Conservation (phyloP, 768 basidiomycete species). For the Xerocomus brunneocitrinus region DNA sequence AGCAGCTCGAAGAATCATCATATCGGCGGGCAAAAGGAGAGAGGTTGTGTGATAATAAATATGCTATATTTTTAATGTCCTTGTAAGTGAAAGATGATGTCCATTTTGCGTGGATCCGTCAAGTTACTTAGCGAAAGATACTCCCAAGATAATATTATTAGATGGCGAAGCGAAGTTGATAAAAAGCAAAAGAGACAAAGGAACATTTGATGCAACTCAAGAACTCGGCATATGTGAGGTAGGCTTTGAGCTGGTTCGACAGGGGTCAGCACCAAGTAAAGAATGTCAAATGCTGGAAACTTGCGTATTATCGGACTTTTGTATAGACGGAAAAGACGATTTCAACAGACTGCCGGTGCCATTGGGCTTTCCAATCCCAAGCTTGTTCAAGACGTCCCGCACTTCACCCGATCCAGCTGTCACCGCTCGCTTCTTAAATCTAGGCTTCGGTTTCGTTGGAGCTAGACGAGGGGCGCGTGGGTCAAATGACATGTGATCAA, state of each 20-base stretch:
- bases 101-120: slow-evolving; percentile 13
- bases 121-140: slow-evolving; percentile 18
- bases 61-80: slow-evolving; percentile 12
- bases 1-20: slow-evolving; percentile 60
- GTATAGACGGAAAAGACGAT: slow-evolving; percentile 61
- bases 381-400: slow-evolving; percentile 71
- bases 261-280: slow-evolving; percentile 1
- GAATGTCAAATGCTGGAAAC: slow-evolving; percentile 8
- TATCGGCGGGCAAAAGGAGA: slow-evolving; percentile 35
- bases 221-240: slow-evolving; percentile 11
- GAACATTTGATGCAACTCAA: slow-evolving; percentile 12
- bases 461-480: slow-evolving; percentile 38
- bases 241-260: slow-evolving; percentile 13
- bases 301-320: slow-evolving; percentile 42
- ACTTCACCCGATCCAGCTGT: slow-evolving; percentile 64
- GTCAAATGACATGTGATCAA: slow-evolving; percentile 57
- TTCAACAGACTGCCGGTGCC: slow-evolving; percentile 58
- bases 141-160: slow-evolving; percentile 8
- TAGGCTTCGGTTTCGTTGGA: slow-evolving; percentile 51
- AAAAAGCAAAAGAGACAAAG: slow-evolving; percentile 4
- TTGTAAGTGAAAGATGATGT: slow-evolving; percentile 8
- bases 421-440: slow-evolving; percentile 47
- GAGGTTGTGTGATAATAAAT: slow-evolving; percentile 17
- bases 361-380: slow-evolving; percentile 76
- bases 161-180: slow-evolving; percentile 1